Conservation (phyloP, 257 asterid species). For the Fraxinus quadrangulata region DNA sequence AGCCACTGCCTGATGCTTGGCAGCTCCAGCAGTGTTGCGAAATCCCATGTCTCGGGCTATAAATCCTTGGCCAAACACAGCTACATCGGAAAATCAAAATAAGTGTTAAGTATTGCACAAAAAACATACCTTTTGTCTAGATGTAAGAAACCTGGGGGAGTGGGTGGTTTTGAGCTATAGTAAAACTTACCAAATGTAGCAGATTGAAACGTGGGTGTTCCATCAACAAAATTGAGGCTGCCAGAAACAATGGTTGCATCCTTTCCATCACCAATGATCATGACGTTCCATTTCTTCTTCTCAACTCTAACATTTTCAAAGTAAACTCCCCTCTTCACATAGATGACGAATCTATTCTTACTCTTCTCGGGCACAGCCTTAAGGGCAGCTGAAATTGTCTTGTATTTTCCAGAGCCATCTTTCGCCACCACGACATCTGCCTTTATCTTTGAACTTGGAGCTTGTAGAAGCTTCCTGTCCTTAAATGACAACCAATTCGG, state of each 20-base stretch:
- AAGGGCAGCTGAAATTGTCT: slow-evolving; percentile 45
- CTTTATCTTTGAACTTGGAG: slow-evolving; percentile 28
- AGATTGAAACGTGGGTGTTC: slow-evolving; percentile 56
- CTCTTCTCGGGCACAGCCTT: slow-evolving; percentile 53
- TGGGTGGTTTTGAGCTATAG: too few species aligned
- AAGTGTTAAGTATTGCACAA: not conserved
- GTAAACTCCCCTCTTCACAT: slow-evolving; percentile 55
- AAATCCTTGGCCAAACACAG: slow-evolving; percentile 59
- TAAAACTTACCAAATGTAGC: slow-evolving; percentile 54
- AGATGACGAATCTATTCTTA: slow-evolving; percentile 44
- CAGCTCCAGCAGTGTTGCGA: slow-evolving; percentile 54
- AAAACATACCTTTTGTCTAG: too few species aligned
- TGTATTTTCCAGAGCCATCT: slow-evolving; percentile 55
- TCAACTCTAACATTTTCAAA: slow-evolving; percentile 52
- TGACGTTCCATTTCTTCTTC: slow-evolving; percentile 53
- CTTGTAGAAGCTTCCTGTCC: slow-evolving; percentile 52
- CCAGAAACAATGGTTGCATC: slow-evolving; percentile 46
- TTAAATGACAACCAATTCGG: slow-evolving; percentile 51
- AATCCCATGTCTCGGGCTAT: slow-evolving; percentile 71
- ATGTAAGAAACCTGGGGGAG: too few species aligned
- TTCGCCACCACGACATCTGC: slow-evolving; percentile 59
- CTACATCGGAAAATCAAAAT: slow-evolving; percentile 16
- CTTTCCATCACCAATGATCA: slow-evolving; percentile 59
- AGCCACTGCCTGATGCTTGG: slow-evolving; percentile 61
- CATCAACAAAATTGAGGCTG: slow-evolving; percentile 48